These are phyloP conservation scores for Globisporangium cylindrosporum DNA, from an alignment of 352 stramenopile genomes.

Conservation along the genomic window DNA sequence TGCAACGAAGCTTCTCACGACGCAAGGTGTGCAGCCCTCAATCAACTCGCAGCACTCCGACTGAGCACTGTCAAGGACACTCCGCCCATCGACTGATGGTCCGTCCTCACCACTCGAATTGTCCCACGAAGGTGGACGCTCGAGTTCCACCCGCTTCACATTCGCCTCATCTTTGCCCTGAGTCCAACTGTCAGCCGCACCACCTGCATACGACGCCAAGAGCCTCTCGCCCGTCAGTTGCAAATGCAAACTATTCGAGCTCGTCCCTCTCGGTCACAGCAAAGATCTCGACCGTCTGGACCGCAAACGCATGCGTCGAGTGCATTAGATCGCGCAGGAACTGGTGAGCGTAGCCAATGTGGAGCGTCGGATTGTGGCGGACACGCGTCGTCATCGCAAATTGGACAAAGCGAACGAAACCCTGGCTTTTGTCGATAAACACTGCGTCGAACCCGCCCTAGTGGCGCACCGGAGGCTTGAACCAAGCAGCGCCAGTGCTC, in stretches of 20 bases:
- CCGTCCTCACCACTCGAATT: background rate
- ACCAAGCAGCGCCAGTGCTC: background rate
- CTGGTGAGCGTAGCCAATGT: background rate
- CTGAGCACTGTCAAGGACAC: no score
- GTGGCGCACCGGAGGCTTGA: background rate
- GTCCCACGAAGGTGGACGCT: background rate
- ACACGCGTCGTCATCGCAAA: background rate
- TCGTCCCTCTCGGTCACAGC: background rate
- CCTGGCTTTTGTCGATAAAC: background rate
- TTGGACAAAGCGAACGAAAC: background rate
- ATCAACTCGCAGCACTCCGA: background rate
- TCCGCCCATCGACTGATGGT: background rate
- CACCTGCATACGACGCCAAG: background rate
- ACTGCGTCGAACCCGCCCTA: background rate
- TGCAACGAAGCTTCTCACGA: no score
- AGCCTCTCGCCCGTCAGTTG: background rate
- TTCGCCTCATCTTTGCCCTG: background rate
- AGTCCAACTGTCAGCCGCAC: background rate
- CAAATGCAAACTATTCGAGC: background rate
- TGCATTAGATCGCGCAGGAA: background rate
- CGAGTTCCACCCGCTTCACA: background rate
- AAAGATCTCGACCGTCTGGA: background rate
- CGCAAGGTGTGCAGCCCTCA: background rate
- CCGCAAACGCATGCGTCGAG: background rate
- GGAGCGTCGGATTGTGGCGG: background rate